Evolutionary conservation across 2,329 filamentous ascomycete species (phyloP), one percentile per base, ranked within the genome.

Genomic region (Fusarium burgessii): DNA sequence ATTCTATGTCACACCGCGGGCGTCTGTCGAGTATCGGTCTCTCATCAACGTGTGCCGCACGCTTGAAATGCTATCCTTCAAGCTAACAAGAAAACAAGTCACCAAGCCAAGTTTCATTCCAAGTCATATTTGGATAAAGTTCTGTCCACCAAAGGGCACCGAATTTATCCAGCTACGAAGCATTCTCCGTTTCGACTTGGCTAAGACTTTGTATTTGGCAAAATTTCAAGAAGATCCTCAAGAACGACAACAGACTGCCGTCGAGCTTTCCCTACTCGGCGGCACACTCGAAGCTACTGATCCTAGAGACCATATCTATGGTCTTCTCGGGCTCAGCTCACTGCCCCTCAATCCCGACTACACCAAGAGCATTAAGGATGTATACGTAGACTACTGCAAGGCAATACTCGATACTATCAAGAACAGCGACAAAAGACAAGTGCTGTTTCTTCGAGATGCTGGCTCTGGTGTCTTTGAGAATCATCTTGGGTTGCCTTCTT

Each of bases 51-150:
- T 11, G 17, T 40, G n/a, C 35, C 20, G 14, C 13, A 54, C 52
- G 45, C 52, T 58, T 15, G n/a, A 54, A 10, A 9, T 23, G 2
- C 20, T 58, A 7, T 58, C 55, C 0, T 10, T 13, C 6, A n/a
- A 32, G 7, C 14, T 58, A 6, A 41, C 2, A n/a, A 7, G 17
- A 17, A 18, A 40, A 4, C 23, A 27, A 12, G 35, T 2, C 1
- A 38, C 36, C 9, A 58, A 54, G 9, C 55, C 55, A 10, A 29
- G 32, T 6, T 58, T 41, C 25, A 17, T 54, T n/a, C 55, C 55
- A 25, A 58, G 15, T 11, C 55, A 58, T 29, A 54, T 58, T 18
- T 58, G 55, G 55, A 29, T 52, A 17, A 54, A 33, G 6, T 58
- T 58, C 10, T 40, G 25, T 9, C 45, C 55, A 25, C 55, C 55